Percentiles rank a stretch among this genome's conserved stretches.
phyloP scores from a whole-genome alignment of 805 yeast species.

The Sungouiozyma intestinalis region DNA sequence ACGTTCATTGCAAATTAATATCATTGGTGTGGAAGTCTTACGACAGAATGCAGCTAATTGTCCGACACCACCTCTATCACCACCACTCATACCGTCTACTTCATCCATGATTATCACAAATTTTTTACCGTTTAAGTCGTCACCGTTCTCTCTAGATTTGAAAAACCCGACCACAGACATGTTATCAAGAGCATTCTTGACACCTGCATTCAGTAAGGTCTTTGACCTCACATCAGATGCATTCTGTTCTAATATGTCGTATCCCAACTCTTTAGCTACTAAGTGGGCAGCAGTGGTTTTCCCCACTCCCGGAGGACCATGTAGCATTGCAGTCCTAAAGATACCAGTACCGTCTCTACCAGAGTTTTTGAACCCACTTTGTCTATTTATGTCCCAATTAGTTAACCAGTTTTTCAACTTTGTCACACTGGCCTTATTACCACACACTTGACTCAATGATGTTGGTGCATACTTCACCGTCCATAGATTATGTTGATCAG shows the following conservation, averaged over 20 bases:
- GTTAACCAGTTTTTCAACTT: slow-evolving; percentile 64
- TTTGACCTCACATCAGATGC: slow-evolving; percentile 90
- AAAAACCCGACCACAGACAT: slow-evolving; percentile 77
- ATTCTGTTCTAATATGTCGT: slow-evolving; percentile 65
- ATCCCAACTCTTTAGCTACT: slow-evolving; percentile 59
- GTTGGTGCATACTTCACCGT: slow-evolving; percentile 89
- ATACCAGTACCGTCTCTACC: slow-evolving; percentile 57
- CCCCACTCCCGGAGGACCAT: slow-evolving; percentile 85
- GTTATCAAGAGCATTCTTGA: slow-evolving; percentile 66
- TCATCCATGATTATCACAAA: slow-evolving; percentile 94
- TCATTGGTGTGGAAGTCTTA: slow-evolving; percentile 80
- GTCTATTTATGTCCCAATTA: slow-evolving; percentile 58
- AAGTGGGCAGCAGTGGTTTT: slow-evolving; percentile 76
- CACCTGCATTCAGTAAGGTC: slow-evolving; percentile 52
- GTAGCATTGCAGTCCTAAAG: slow-evolving; percentile 73
- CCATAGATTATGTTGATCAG: slow-evolving; percentile 64
- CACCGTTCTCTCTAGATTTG: slow-evolving; percentile 26
- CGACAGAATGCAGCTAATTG: slow-evolving; percentile 81
- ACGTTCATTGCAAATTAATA: slow-evolving; percentile 87
- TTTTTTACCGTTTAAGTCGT: slow-evolving; percentile 36
- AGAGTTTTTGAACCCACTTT: slow-evolving; percentile 43
- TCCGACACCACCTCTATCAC: slow-evolving; percentile 98
- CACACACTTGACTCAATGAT: slow-evolving; percentile 68
- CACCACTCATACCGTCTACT: slow-evolving; percentile 98
- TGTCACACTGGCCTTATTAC: slow-evolving; percentile 68